phyloP scores from a whole-genome alignment of 2,329 filamentous ascomycete genomes.

The Stagonosporopsis rhizophila region DNA sequence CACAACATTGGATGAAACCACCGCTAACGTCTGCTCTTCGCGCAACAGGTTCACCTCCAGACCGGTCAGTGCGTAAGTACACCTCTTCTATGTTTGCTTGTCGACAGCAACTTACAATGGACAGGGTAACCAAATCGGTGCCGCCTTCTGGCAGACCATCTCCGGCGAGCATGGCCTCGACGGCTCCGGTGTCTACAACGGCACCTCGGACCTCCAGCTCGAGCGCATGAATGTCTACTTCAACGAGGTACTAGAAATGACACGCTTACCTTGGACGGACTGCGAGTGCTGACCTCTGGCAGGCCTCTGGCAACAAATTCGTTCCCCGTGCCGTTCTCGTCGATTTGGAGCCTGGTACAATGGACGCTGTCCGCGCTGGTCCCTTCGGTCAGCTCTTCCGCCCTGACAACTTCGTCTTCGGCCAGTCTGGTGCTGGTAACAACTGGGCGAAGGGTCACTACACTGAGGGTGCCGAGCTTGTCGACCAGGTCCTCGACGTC shows the following conservation, averaged over 20 bases:
- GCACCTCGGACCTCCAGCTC: constrained; percentile 97
- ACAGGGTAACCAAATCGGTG: constrained; percentile 99
- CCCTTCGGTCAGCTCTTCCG: constrained; percentile 99
- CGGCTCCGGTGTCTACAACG: constrained; percentile 96
- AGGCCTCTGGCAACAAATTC: constrained; percentile 98
- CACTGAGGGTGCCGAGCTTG: constrained; percentile 98
- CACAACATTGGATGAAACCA: constrained; percentile 52
- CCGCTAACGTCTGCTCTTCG: constrained; percentile 63
- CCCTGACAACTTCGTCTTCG: constrained; percentile 99
- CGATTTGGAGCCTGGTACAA: constrained; percentile 99
- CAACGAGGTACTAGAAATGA: constrained; percentile 72
- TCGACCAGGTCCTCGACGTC: constrained; percentile 97
- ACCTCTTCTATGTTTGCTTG: constrained; percentile 16
- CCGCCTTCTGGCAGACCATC: constrained; percentile 88
- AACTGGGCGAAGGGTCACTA: constrained; percentile 99
- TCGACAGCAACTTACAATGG: constrained; percentile 39
- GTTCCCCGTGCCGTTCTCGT: constrained; percentile 98
- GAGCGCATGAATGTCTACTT: constrained; percentile 99
- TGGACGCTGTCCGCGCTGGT: constrained; percentile 98
- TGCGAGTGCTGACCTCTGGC: constrained; percentile 34
- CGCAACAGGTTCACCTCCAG: constrained; percentile 92
- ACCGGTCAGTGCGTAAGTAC: constrained; percentile 97
- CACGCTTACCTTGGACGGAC: constrained; percentile 5
- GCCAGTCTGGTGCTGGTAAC: constrained; percentile 99
- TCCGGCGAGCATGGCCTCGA: constrained; percentile 88